Conservation (phyloP, 2,329 filamentous ascomycete genomes). For the Septoria linicola region DNA sequence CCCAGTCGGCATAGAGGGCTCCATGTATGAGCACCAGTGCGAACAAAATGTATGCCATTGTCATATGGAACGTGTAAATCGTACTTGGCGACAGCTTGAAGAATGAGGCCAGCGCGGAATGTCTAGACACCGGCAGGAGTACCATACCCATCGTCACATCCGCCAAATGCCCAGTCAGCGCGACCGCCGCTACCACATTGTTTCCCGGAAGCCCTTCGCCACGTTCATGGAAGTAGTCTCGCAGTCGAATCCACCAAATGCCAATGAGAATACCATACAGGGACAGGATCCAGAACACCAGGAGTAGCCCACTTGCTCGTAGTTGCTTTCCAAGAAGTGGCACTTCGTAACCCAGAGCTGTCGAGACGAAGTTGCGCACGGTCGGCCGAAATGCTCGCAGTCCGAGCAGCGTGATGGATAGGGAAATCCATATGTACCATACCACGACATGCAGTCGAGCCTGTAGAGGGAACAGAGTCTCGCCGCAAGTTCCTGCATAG, state of each 20-base stretch:
- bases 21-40: slow-evolving; percentile 13
- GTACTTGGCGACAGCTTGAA: slow-evolving; percentile 19
- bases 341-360: slow-evolving; percentile 2
- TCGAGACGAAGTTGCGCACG: slow-evolving; percentile 5
- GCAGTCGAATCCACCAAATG: slow-evolving; percentile 20
- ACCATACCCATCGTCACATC: slow-evolving; percentile 23
- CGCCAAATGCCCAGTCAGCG: slow-evolving; percentile 17
- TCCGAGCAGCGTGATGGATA: slow-evolving; percentile 16
- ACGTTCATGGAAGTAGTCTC: slow-evolving; percentile 16
- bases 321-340: slow-evolving; percentile 12
- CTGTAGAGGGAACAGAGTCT: slow-evolving; percentile 19
- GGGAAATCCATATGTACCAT: slow-evolving; percentile 20
- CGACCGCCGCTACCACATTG: slow-evolving; percentile 15
- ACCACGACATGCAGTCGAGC: slow-evolving; percentile 22
- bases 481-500: slow-evolving; percentile 20
- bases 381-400: slow-evolving; percentile 15
- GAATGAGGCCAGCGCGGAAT: slow-evolving; percentile 19
- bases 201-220: slow-evolving; percentile 13
- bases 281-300: slow-evolving; percentile 13
- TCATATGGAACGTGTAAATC: slow-evolving; percentile 19
- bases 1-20: slow-evolving; percentile 14
- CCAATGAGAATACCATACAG: slow-evolving; percentile 18
- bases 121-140: slow-evolving; percentile 18
- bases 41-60: slow-evolving; percentile 14
- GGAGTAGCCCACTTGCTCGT: slow-evolving; percentile 14